Evolutionary conservation across 1,139 yeast genomes (phyloP).

Genomic region (Torulaspora pretoriensis): DNA sequence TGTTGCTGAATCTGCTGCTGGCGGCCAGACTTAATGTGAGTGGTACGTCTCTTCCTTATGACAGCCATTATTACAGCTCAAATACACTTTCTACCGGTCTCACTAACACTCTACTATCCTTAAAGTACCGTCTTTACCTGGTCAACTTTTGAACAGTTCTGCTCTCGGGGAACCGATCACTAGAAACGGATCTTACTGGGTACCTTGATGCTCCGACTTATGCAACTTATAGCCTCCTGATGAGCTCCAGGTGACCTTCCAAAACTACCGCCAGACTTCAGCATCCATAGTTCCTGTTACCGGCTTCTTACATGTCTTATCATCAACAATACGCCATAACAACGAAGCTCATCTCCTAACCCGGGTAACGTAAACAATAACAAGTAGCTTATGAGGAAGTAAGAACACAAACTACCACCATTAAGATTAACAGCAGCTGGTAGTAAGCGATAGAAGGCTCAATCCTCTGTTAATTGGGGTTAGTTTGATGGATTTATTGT

Average conservation of each 20-base stretch:
- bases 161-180: background rate
- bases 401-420: constrained; percentile 8
- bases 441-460: background rate
- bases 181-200: background rate
- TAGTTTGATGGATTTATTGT: background rate
- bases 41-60: constrained; percentile 21
- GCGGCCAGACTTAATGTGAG: constrained; percentile 16
- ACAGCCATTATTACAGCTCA: constrained; percentile 17
- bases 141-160: background rate
- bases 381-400: background rate
- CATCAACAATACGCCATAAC: too few relatives aligned
- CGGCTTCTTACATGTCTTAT: too few relatives aligned
- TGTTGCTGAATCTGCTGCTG: constrained; percentile 18
- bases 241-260: too few relatives aligned
- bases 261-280: too few relatives aligned
- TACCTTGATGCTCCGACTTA: too few relatives aligned
- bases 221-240: too few relatives aligned
- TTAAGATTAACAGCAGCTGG: background rate
- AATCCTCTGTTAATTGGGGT: background rate
- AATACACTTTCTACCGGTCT: background rate
- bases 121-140: background rate
- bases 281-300: too few relatives aligned
- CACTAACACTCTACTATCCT: too few relatives aligned
- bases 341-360: background rate
- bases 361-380: constrained; percentile 1